Base-by-base conservation (phyloP, 2,329 filamentous ascomycete species). In the Elsinoe perseae region DNA sequence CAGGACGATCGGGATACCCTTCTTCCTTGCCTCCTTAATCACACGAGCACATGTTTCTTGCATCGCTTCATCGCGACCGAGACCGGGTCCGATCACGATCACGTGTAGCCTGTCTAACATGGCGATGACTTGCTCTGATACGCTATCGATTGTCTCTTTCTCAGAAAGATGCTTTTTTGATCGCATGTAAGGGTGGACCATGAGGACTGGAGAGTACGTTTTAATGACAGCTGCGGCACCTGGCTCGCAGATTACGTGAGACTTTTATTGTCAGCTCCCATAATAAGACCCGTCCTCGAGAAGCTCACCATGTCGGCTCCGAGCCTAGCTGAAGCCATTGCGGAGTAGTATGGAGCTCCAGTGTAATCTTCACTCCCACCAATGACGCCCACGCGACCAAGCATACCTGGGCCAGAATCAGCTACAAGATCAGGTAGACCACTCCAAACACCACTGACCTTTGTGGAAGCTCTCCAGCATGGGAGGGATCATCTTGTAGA, bases 401-500 rank as follows among this genome's bases (percentile, higher is more conserved):
- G 79, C 72, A 97, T 92, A 58, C 93, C 92, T 95, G 4, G n/a
- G 38, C 48, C 21, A 25, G 44, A 9, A 50, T 30, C 3, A 32
- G 32, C 44, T 43, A 4, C 16, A 21, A 25, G 6, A 9, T 43
- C 4, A 18, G n/a, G 21, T 9, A 18, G n/a, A 42, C 7, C 18
- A 43, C 6, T 4, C 12, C 5, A 36, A 36, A 4, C 3, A 23
- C 54, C 23, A 58, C 57, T 44, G 68, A 89, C 92, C 93, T 79
- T 98, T 98, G 74, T 97, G 93, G 69, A 97, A 97, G 68, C 82
- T 88, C 69, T 93, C 88, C 55, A 96, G 80, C 89, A 98, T 89
- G 9, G 93, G 93, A 61, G 93, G 93, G 58, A 98, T 82, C 76
- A 98, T 86, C 69, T 86, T 89, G 78, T 86, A 87, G 67, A 91